These are phyloP conservation scores for Graphilbum ipis-grandicollis DNA, from an alignment of 2,329 filamentous ascomycete genomes.

Conservation along the genomic window DNA sequence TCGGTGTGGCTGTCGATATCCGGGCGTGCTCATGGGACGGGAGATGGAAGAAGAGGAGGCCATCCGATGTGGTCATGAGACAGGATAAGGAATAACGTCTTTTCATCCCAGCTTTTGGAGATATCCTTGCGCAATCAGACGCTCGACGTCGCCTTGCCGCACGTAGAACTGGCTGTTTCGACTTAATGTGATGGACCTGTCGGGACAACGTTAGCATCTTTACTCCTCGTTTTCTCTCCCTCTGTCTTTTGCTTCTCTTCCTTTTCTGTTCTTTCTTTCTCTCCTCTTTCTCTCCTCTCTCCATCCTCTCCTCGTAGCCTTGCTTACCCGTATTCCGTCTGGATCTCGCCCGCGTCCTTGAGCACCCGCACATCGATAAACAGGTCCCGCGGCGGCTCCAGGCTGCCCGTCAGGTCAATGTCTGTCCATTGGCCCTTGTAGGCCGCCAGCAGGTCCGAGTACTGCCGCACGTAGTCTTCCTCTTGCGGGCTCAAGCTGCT, in stretches of 20 bases:
- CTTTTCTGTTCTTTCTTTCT: background rate
- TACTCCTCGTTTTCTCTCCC: too few species aligned
- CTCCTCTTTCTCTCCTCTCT: background rate
- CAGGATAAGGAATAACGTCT: background rate
- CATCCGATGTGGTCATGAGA: background rate
- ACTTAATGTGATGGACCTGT: slow-evolving; percentile 83
- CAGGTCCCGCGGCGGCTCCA: slow-evolving; percentile 86
- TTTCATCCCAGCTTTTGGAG: slow-evolving; percentile 70
- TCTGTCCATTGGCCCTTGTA: slow-evolving; percentile 99
- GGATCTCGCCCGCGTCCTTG: slow-evolving; percentile 94
- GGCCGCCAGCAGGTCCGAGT: slow-evolving; percentile 79
- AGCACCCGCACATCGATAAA: slow-evolving; percentile 95
- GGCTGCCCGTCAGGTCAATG: slow-evolving; percentile 81
- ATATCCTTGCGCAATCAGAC: slow-evolving; percentile 86
- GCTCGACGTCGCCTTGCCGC: slow-evolving; percentile 85
- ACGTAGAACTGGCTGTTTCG: slow-evolving; percentile 99
- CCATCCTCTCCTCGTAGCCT: background rate
- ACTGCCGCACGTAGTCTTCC: slow-evolving; percentile 87
- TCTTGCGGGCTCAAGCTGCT: slow-evolving; percentile 88
- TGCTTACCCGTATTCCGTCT: slow-evolving; percentile 90
- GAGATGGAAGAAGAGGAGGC: too few species aligned
- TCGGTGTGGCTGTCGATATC: too few species aligned
- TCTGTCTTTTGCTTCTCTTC: too few species aligned
- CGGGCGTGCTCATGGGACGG: too few species aligned
- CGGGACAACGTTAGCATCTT: too few species aligned